Percentiles rank a stretch among this genome's conserved stretches.
phyloP scores from a whole-genome alignment of 257 asterid genomes.

The Handroanthus guayacan region DNA sequence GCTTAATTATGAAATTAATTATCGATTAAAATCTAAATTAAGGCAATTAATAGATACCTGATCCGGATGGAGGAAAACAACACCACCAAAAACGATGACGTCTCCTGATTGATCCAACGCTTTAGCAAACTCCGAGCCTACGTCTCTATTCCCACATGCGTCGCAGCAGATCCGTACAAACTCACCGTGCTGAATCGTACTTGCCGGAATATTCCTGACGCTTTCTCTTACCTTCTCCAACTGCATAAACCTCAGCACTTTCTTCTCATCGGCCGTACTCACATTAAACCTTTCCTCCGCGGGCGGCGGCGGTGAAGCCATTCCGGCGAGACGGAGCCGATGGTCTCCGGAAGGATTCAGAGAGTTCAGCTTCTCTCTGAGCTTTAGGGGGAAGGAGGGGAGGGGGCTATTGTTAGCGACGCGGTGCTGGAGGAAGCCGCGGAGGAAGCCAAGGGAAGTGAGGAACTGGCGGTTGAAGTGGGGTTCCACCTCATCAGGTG shows the following conservation, averaged over 20 bases:
- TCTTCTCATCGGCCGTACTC: constrained; percentile 48
- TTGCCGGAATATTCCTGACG: constrained; percentile 60
- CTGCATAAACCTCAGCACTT: constrained; percentile 54
- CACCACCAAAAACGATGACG: constrained; percentile 79
- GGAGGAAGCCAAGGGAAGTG: constrained; percentile 32
- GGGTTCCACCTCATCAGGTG: neutral
- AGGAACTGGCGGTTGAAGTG: constrained; percentile 25
- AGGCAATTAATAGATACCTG: constrained; percentile 55
- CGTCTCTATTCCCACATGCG: constrained; percentile 48
- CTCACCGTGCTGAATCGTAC: constrained; percentile 59
- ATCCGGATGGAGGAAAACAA: constrained; percentile 77
- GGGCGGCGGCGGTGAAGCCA: constrained; percentile 8
- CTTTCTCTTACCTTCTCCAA: constrained; percentile 52
- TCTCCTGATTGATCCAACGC: constrained; percentile 71
- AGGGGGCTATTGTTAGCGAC: constrained; percentile 45
- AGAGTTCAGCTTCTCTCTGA: constrained; percentile 53
- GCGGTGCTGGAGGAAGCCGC: constrained; percentile 46
- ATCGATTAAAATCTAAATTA: neutral
- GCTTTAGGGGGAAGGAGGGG: constrained; percentile 39
- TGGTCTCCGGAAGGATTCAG: constrained; percentile 33
- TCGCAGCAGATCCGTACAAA: constrained; percentile 60
- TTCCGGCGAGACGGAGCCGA: constrained; percentile 36
- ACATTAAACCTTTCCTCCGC: constrained; percentile 12
- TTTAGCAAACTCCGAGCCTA: constrained; percentile 66
- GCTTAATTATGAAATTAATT: neutral